phyloP scores from a whole-genome alignment of 2,329 filamentous ascomycete genomes.

The Daldinia eschscholtzii region DNA sequence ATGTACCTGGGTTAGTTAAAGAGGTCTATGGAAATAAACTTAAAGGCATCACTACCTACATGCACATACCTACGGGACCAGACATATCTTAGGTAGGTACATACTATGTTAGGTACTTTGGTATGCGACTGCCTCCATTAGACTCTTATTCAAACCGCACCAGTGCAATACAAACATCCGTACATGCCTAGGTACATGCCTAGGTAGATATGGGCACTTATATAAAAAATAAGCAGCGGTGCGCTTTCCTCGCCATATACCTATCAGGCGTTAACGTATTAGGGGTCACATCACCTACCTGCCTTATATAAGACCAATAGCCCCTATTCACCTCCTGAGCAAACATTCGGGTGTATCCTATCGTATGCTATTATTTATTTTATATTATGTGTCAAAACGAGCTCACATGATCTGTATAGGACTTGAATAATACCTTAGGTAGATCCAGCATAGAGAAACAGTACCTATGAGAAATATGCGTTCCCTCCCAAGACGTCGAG shows the following conservation, averaged over 20 bases:
- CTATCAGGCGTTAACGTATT: background rate
- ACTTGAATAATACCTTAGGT: background rate
- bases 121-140: background rate
- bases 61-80: no score
- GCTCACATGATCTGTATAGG: no score
- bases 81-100: no score
- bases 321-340: background rate
- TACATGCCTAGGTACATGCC: no score
- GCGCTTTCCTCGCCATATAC: background rate
- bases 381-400: no score
- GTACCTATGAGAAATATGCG: no score
- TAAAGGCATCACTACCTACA: no score
- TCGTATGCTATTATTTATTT: no score
- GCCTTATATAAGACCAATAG: background rate
- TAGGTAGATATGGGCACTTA: no score
- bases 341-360: background rate
- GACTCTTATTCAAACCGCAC: background rate
- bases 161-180: background rate
- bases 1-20: background rate
- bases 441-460: no score
- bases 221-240: background rate
- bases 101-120: no score
- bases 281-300: background rate
- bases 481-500: no score
- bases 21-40: background rate